Evolutionary conservation across 1,139 yeast species (phyloP).

Genomic region (Candida tetrigidarum): DNA sequence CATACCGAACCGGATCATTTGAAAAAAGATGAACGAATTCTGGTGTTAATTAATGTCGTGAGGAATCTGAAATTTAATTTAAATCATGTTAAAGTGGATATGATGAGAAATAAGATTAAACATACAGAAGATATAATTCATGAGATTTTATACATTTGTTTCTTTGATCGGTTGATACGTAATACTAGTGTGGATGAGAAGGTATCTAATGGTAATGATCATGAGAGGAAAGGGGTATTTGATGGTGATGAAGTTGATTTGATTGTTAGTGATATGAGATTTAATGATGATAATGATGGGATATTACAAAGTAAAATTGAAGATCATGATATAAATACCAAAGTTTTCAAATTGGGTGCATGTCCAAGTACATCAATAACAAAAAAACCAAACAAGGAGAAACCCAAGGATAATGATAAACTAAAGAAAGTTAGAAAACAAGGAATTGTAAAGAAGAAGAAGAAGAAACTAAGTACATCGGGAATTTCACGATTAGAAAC

Average conservation of each 20-base stretch:
- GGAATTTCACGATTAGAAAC: background rate
- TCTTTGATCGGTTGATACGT: constrained; percentile 33
- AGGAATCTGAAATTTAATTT: constrained; percentile 29
- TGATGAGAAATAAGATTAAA: constrained; percentile 16
- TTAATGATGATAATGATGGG: constrained; percentile 16
- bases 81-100: constrained; percentile 24
- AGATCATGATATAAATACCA: constrained; percentile 15
- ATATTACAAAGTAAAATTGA: constrained; percentile 23
- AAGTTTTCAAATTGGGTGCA: constrained; percentile 16
- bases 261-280: constrained; percentile 21
- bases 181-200: too few species aligned
- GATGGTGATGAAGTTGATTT: constrained; percentile 13
- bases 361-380: background rate
- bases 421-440: background rate
- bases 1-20: constrained; percentile 81
- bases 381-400: background rate
- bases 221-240: constrained; percentile 13
- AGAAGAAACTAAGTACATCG: background rate
- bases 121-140: constrained; percentile 21
- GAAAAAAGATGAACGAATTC: constrained; percentile 54
- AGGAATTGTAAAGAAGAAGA: background rate
- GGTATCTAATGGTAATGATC: constrained; percentile 18
- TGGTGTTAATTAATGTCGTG: constrained; percentile 49
- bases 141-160: constrained; percentile 33
- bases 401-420: background rate